Evolutionary conservation across 345 rosid genomes (phyloP), one percentile per base, ranked within the genome.

Genomic region (Lagerstroemia speciosa): DNA sequence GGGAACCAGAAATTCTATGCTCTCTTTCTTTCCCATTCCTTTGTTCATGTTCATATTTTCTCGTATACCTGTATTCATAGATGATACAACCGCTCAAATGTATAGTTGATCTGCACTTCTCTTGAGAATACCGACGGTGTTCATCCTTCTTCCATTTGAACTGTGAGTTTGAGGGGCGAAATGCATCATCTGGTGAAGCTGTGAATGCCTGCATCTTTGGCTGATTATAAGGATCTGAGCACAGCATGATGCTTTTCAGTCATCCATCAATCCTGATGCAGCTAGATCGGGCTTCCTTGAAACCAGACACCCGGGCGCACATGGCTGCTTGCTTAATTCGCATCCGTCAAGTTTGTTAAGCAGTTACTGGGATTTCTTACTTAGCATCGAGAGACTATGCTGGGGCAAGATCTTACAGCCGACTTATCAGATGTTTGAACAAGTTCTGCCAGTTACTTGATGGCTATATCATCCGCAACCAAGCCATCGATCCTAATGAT

Each of bases 341-440:
- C n/a, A n/a, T n/a, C n/a, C n/a, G n/a, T n/a, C n/a, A n/a, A n/a
- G n/a, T n/a, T n/a, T n/a, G n/a, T n/a, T n/a, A n/a, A n/a, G n/a
- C n/a, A n/a, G n/a, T n/a, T n/a, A n/a, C n/a, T n/a, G n/a, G n/a
- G n/a, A n/a, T n/a, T n/a, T n/a, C n/a, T n/a, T n/a, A n/a, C n/a
- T n/a, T n/a, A n/a, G 75, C 84, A 53, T 76, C 97, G 64, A 80
- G 75, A 84, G 89, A 81, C 82, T 83, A n/a, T 95, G 74, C 86
- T 95, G 58, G 98, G 97, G 34, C 79, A 78, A 69, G 96, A 88
- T 73, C 92, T 87, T 71, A 93, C 94, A 17, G 91, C 91, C 20
- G 99, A 95, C 73, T 82, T 92, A 67, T 90, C 96, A 22, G 15
- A 9, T 10, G 33, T 16, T 27, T 15, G 63, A 27, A 58, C 29